These are phyloP conservation scores for Porphyrellus cyaneotinctus DNA, from an alignment of 768 basidiomycete species.

Conservation along the genomic window DNA sequence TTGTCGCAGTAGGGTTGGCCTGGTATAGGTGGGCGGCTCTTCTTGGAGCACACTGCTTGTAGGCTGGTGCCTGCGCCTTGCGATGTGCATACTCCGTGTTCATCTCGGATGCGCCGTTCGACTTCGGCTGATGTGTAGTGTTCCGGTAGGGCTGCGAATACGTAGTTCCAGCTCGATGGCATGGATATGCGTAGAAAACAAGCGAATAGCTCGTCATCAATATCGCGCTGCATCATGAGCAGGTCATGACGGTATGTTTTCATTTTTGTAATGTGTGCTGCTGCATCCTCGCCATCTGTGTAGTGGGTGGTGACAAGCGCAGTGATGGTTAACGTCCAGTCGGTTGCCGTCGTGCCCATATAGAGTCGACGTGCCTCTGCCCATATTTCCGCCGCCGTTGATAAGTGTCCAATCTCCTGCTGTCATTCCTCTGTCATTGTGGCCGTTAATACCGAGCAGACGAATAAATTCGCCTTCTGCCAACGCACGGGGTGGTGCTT, in stretches of 20 bases:
- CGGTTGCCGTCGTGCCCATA: not conserved
- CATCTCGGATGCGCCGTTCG: not conserved
- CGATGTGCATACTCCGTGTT: not conserved
- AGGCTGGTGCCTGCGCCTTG: not conserved
- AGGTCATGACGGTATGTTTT: conserved; percentile 7
- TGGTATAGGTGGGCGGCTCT: too few relatives aligned
- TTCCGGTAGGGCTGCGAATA: conserved; percentile 7
- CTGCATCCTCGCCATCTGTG: too few relatives aligned
- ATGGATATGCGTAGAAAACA: conserved; percentile 20
- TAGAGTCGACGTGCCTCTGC: too few relatives aligned
- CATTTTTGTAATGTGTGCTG: too few relatives aligned
- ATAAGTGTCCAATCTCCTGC: too few relatives aligned
- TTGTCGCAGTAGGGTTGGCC: too few relatives aligned
- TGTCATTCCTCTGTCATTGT: too few relatives aligned
- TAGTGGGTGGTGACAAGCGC: conserved; percentile 3
- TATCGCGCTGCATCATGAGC: conserved; percentile 8
- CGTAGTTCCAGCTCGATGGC: conserved; percentile 12
- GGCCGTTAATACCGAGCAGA: too few relatives aligned
- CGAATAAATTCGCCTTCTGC: too few relatives aligned
- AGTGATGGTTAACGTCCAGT: conserved; percentile 9
- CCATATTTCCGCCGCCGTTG: too few relatives aligned
- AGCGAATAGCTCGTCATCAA: conserved; percentile 11
- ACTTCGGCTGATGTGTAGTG: conserved; percentile 12
- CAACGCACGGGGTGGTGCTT: too few relatives aligned
- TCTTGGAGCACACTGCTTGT: too few relatives aligned